A percentile compares a stretch with the other conserved stretches of the same genome.
Conservation (phyloP, 2,329 filamentous ascomycete genomes). For the Stagonosporopsis chrysanthemi region DNA sequence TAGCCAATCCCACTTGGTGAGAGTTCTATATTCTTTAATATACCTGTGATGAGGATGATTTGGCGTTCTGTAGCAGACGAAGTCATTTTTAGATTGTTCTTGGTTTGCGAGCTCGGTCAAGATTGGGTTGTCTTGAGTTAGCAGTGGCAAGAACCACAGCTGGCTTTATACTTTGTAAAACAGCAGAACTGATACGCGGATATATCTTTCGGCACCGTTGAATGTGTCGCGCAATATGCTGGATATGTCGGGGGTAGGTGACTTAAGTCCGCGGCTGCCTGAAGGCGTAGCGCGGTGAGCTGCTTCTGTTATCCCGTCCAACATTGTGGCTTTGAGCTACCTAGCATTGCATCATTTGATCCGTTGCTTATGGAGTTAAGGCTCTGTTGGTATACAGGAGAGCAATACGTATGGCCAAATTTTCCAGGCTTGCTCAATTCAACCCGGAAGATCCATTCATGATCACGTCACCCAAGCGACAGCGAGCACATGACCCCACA, state of each 20-base stretch:
- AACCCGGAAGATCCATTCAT: neutral
- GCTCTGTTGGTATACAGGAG: neutral
- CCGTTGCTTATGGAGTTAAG: slow-evolving; percentile 1
- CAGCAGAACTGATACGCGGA: too few relatives aligned
- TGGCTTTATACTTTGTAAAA: neutral
- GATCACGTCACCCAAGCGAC: too few relatives aligned
- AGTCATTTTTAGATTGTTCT: neutral
- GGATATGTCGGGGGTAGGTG: slow-evolving; percentile 1
- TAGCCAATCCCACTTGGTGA: neutral
- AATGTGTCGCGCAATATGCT: neutral
- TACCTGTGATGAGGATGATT: slow-evolving; percentile 43
- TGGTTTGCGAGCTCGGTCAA: neutral
- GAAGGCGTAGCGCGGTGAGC: neutral
- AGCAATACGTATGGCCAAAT: neutral
- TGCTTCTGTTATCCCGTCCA: neutral
- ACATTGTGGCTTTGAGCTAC: neutral
- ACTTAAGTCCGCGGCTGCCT: slow-evolving; percentile 1
- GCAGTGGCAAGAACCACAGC: too few relatives aligned
- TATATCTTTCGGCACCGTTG: neutral
- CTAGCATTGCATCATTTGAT: neutral
- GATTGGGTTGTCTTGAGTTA: too few relatives aligned
- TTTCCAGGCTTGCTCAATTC: neutral
- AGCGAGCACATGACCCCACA: neutral
- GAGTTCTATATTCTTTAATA: neutral
- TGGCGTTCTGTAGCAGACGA: slow-evolving; percentile 26